Conservation (phyloP, 176 grass and related monocot genomes). For the Oryza glaberrima region DNA sequence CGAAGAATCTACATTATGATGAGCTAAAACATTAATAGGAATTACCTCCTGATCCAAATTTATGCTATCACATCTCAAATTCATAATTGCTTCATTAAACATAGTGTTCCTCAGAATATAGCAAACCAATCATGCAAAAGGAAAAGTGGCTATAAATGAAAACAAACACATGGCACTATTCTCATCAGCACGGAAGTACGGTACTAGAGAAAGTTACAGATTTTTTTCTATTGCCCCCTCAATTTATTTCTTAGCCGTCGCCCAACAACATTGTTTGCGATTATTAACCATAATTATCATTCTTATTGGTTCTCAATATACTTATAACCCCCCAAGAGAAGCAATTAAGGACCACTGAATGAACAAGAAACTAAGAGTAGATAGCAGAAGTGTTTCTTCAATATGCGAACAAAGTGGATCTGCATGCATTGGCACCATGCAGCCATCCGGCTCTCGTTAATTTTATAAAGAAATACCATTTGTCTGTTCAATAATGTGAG, state of each 20-base stretch:
- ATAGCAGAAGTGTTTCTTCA: not conserved
- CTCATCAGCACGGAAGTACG: not conserved
- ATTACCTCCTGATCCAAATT: not conserved
- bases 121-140: not conserved
- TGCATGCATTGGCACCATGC: not conserved
- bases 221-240: not conserved
- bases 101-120: not conserved
- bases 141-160: not conserved
- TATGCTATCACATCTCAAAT: not conserved
- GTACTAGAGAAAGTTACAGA: not conserved
- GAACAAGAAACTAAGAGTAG: not conserved
- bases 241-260: not conserved
- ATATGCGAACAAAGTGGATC: not conserved
- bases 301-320: not conserved
- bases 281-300: not conserved
- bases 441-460: not conserved
- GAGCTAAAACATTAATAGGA: not conserved
- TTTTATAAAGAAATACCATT: not conserved
- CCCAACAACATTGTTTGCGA: not conserved
- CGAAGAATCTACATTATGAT: not conserved
- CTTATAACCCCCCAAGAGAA: not conserved
- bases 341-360: not conserved
- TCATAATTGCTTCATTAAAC: conserved; percentile 1
- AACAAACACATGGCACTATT: not conserved
- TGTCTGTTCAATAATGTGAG: not conserved